Conservation (phyloP, 805 yeast species). For the Komagataella kurtzmanii region DNA sequence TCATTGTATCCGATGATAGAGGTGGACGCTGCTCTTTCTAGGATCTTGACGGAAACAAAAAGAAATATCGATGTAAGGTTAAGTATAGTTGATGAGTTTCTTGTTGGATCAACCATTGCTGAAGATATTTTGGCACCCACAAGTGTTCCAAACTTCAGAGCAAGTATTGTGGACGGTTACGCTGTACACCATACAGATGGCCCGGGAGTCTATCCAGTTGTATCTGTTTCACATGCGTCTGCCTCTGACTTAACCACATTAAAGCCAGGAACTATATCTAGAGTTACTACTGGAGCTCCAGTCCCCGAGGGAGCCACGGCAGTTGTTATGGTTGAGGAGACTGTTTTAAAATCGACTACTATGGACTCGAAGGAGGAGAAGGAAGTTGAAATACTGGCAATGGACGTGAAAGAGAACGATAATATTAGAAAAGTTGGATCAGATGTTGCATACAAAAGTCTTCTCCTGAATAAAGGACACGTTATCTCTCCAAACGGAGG, state of each 20-base stretch:
- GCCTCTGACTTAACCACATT: conserved; percentile 10
- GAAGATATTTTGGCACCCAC: conserved; percentile 24
- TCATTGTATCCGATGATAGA: conserved; percentile 37
- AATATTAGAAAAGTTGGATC: conserved; percentile 35
- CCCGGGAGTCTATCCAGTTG: conserved; percentile 28
- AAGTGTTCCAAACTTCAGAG: conserved; percentile 34
- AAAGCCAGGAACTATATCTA: conserved; percentile 21
- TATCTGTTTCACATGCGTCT: conserved; percentile 27
- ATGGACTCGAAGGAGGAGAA: conserved; percentile 28
- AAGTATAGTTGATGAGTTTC: conserved; percentile 14
- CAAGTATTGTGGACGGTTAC: conserved; percentile 44
- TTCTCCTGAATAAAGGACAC: conserved; percentile 22
- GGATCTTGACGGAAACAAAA: conserved; percentile 21
- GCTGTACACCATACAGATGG: conserved; percentile 33
- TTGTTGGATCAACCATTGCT: conserved; percentile 26
- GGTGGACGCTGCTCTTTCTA: conserved; percentile 22
- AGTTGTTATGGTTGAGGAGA: conserved; percentile 41
- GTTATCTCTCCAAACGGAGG: conserved; percentile 29
- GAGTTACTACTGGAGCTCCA: conserved; percentile 47
- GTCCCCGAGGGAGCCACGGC: conserved; percentile 40
- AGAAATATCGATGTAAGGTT: conserved; percentile 11
- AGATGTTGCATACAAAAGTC: conserved; percentile 25
- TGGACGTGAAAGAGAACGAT: conserved; percentile 23
- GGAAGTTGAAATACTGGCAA: conserved; percentile 24
- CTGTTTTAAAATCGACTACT: conserved; percentile 20